Evolutionary conservation across 805 yeast genomes (phyloP), one percentile per base, ranked within the genome.

Genomic region (Maudiozyma serrabonitensis): DNA sequence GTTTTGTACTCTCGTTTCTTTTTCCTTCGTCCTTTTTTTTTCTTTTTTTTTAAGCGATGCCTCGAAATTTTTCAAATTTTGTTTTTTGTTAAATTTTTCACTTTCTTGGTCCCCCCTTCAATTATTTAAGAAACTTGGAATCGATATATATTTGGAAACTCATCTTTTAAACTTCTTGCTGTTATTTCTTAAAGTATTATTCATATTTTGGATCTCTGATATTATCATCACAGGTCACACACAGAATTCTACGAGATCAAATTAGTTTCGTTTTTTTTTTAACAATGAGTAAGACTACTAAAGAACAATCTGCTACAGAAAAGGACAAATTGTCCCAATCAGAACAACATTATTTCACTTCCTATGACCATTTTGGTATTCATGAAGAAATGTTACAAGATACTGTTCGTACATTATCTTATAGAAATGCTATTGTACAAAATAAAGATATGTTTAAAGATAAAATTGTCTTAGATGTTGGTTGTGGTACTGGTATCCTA

Each of bases 351-450:
- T 93, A 93, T 70, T 93, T 93, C 73, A 77, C 82, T 47, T 91
- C 98, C 2, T 93, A 93, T 63, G 97, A 91, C 67, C 98, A 93
- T 66, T 89, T 88, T 63, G 96, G 96, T 48, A 93, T 93, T 63
- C 99, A 93, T 66, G 99, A 95, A 71, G 98, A 91, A 70, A 93
- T 93, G 99, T 80, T 93, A 61, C 95, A 93, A 70, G 99, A 93
- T 68, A 78, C 87, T 46, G 87, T 88, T 26, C 82, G 99, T 68
- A 93, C 99, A 8, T 71, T 89, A 53, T 79, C 95, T 32, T 93
- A 93, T 72, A 76, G 98, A 61, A 84, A 85, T 54, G 96, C 97
- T 48, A 93, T 93, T 68, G 80, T 81, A 72, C 88, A 87, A 68
- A 93, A 93, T 74, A 83, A 83, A 61, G 85, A 84, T 57, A 71